These are phyloP conservation scores for Fagopyrum esculentum DNA, from an alignment of 148 eudicot species.

Conservation along the genomic window DNA sequence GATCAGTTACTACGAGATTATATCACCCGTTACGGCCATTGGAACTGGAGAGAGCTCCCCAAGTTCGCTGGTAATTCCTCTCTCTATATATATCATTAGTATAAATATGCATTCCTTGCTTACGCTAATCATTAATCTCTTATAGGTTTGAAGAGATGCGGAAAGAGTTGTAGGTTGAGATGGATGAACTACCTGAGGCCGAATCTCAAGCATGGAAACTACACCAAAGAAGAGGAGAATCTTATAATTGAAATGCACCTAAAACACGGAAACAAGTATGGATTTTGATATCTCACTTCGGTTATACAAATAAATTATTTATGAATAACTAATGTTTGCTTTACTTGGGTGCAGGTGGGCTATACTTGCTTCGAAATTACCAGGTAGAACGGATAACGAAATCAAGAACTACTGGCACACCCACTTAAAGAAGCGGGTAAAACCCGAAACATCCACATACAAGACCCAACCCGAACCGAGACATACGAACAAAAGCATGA, in stretches of 20 bases:
- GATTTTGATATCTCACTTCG: too few relatives aligned
- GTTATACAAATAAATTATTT: too few relatives aligned
- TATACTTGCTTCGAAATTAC: constrained; percentile 2
- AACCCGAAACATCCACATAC: not conserved
- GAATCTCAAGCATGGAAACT: constrained; percentile 5
- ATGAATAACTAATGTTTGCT: not conserved
- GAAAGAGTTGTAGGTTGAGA: constrained; percentile 13
- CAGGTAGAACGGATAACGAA: constrained; percentile 11
- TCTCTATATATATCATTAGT: too few relatives aligned
- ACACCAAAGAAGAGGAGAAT: constrained; percentile 14
- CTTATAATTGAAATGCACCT: constrained; percentile 8
- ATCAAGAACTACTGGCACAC: constrained; percentile 15
- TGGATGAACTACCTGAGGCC: constrained; percentile 13
- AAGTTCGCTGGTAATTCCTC: not conserved
- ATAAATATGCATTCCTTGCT: too few relatives aligned
- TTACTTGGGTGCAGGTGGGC: not conserved
- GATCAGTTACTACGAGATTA: not conserved
- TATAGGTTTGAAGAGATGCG: constrained; percentile 10
- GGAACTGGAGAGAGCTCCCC: constrained; percentile 8
- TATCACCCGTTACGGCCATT: not conserved
- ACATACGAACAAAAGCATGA: not conserved
- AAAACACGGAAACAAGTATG: constrained; percentile 8
- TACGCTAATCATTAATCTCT: not conserved
- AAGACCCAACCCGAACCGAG: not conserved
- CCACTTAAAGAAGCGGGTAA: constrained; percentile 5